Conservation (phyloP, 2,329 filamentous ascomycete species). For the Aspergillus jensenii region DNA sequence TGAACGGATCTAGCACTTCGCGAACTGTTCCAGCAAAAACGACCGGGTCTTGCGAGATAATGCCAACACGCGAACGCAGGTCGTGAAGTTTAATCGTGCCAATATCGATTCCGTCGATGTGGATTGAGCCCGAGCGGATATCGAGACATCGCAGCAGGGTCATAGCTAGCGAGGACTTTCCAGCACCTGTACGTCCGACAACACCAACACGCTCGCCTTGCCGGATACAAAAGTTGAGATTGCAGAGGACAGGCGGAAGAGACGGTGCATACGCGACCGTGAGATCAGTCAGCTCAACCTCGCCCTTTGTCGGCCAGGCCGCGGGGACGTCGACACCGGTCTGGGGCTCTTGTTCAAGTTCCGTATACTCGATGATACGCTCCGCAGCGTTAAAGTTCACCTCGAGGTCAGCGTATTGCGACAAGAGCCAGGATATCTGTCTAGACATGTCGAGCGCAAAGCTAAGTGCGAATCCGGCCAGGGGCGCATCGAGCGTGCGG, state of each 20-base stretch:
- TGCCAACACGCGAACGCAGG: conserved; percentile 71
- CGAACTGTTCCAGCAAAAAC: conserved; percentile 78
- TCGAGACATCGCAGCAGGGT: conserved; percentile 33
- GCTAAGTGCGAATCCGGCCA: conserved; percentile 73
- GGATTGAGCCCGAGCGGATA: conserved; percentile 24
- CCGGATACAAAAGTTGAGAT: conserved; percentile 25
- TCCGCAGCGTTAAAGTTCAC: conserved; percentile 44
- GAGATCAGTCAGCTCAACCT: conserved; percentile 70
- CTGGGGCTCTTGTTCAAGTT: conserved; percentile 24
- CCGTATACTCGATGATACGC: conserved; percentile 54
- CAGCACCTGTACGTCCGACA: conserved; percentile 35
- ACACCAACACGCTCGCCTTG: conserved; percentile 31
- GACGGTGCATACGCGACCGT: conserved; percentile 71
- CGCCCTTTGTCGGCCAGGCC: conserved; percentile 54
- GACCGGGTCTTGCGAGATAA: conserved; percentile 81
- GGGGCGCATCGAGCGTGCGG: conserved; percentile 62
- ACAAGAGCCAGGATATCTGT: conserved; percentile 64
- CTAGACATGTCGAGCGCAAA: conserved; percentile 70
- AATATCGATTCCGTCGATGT: conserved; percentile 48
- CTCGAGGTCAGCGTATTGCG: conserved; percentile 65
- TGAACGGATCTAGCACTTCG: conserved; percentile 75
- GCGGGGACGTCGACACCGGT: conserved; percentile 25
- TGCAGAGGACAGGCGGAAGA: conserved; percentile 49
- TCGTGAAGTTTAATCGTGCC: conserved; percentile 50
- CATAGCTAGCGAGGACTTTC: conserved; percentile 34